phyloP scores from a whole-genome alignment of 768 basidiomycete genomes.

The Phanerodontia chrysosporium region DNA sequence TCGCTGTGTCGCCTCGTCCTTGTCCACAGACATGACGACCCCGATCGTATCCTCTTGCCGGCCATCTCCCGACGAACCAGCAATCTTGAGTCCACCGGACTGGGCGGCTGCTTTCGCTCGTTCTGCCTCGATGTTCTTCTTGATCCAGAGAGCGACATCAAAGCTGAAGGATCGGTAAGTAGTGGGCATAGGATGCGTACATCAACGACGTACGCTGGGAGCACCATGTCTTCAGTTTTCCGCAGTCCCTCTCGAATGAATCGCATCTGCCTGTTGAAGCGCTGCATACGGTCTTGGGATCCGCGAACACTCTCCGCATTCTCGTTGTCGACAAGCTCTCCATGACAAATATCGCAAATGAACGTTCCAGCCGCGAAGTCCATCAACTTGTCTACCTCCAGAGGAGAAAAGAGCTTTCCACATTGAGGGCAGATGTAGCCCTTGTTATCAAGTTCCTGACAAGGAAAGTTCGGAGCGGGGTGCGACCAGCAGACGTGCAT shows the following conservation, averaged over 20 bases:
- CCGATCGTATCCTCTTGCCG: conserved; percentile 74
- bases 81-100: conserved; percentile 63
- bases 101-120: conserved; percentile 42
- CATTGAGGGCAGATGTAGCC: conserved; percentile 96
- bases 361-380: conserved; percentile 64
- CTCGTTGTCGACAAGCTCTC: conserved; percentile 88
- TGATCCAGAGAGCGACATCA: conserved; percentile 81
- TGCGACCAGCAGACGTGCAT: background rate
- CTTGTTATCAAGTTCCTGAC: conserved; percentile 90
- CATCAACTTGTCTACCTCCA: conserved; percentile 84
- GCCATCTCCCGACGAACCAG: conserved; percentile 56
- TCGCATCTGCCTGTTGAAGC: conserved; percentile 89
- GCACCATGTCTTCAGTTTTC: conserved; percentile 81
- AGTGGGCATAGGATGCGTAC: background rate
- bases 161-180: conserved; percentile 42
- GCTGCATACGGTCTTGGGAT: conserved; percentile 92
- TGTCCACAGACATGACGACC: conserved; percentile 86
- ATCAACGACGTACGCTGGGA: conserved; percentile 63
- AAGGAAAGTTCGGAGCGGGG: background rate
- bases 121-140: conserved; percentile 63
- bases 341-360: conserved; percentile 83
- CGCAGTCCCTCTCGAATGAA: conserved; percentile 85
- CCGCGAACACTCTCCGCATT: conserved; percentile 80
- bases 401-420: conserved; percentile 73
- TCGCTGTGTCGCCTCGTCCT: conserved; percentile 72